Base-by-base conservation (phyloP, 768 basidiomycete genomes). In the Suillus americanus region DNA sequence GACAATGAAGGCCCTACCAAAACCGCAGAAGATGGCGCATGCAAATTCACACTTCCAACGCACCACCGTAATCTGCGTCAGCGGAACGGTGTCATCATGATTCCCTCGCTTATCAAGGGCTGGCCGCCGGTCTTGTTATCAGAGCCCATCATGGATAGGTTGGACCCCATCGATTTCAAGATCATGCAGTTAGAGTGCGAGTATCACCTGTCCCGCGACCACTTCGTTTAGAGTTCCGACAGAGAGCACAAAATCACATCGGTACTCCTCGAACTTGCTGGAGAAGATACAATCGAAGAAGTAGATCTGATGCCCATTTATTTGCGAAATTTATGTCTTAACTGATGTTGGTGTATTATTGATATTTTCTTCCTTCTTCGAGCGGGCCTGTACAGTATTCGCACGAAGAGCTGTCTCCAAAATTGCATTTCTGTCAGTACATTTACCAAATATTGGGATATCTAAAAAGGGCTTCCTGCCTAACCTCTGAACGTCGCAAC, bases 101-200 rank as follows among this genome's bases (percentile, higher is more conserved):
- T 54, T 33, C 53, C 53, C 30, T 54, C 53, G 5, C 53, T 54
- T 35, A 30, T 54, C 33, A n/a, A n/a, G 33, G 53, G 53, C 53
- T 54, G 53, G 53, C 53, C 53, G 20, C 53, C 53, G 5, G 53
- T 54, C 33, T 54, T 54, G 53, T 6, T 54, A 35, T 54, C 53
- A 13, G 12, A 54, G 35, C 10, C 53, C 20, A n/a, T 54, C 33
- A 33, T 54, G 10, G 20, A 54, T 54, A n/a, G 20, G 33, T 20
- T 54, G 35, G 53, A 54, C 53, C 53, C 30, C 10, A n/a, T 54
- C 33, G 53, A 54, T 35, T 33, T 33, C 53, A 54, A 35, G 33
- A 54, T 54, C 53, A 33, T 54, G 53, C 30, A 54, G 20, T 33
- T 54, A 20, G 53, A 54, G 18, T 54, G 12, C 33, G 20, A 35